These are phyloP conservation scores for Aspergillus sclerotiicarbonarius DNA, from an alignment of 495 filamentous ascomycete genomes.

Conservation along the genomic window DNA sequence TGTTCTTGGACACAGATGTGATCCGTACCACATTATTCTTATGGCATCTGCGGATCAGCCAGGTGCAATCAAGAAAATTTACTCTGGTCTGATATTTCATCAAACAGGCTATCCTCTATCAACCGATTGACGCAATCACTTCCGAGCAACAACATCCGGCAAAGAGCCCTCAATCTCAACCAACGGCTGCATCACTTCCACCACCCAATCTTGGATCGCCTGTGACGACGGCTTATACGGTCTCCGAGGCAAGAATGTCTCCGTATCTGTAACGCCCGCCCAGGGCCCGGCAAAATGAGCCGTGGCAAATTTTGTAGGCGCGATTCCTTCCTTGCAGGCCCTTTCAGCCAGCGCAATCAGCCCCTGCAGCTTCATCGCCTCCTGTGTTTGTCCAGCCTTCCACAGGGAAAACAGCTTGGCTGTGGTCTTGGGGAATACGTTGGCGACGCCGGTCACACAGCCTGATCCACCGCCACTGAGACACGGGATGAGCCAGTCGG, in stretches of 20 bases:
- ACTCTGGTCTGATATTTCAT: too few relatives aligned
- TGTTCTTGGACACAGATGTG: too few relatives aligned
- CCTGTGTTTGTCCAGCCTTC: constrained; percentile 56
- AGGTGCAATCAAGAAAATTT: too few relatives aligned
- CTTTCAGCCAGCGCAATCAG: constrained; percentile 75
- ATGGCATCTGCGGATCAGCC: too few relatives aligned
- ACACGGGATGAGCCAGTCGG: constrained; percentile 59
- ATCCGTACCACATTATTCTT: too few relatives aligned
- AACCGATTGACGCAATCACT: too few relatives aligned
- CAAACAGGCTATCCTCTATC: too few relatives aligned
- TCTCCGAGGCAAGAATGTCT: constrained; percentile 27
- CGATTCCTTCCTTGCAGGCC: constrained; percentile 74
- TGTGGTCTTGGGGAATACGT: constrained; percentile 63
- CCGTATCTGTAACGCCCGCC: constrained; percentile 21
- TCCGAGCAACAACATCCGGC: constrained; percentile 16
- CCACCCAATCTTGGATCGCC: constrained; percentile 26
- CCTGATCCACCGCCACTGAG: constrained; percentile 53
- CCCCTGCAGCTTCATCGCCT: constrained; percentile 69
- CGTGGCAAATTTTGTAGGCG: constrained; percentile 62
- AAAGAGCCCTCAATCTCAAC: constrained; percentile 21
- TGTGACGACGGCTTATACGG: constrained; percentile 22
- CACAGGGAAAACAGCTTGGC: constrained; percentile 65
- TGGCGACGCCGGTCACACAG: constrained; percentile 66
- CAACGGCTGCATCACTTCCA: constrained; percentile 24
- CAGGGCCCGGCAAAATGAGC: constrained; percentile 29